phyloP scores from a whole-genome alignment of 805 yeast genomes.

The Candida odintsovae region DNA sequence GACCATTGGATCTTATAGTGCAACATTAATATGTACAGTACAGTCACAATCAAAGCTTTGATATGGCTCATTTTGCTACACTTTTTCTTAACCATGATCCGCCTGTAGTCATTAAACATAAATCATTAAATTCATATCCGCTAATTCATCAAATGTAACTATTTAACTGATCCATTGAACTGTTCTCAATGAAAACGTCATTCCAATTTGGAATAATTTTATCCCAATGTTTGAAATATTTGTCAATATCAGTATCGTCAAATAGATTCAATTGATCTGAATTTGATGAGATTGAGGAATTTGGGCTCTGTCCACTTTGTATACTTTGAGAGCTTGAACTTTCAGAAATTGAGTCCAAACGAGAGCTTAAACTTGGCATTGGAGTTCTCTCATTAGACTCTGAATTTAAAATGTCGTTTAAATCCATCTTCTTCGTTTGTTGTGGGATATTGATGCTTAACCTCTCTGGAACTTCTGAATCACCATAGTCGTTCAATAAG shows the following conservation, averaged over 20 bases:
- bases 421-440: conserved; percentile 7
- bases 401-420: conserved; percentile 12
- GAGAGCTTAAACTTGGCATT: not conserved
- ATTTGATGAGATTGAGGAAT: not conserved
- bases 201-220: conserved; percentile 16
- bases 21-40: too few species aligned
- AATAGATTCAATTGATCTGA: not conserved
- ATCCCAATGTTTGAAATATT: conserved; percentile 12
- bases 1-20: too few species aligned
- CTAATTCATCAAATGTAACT: not conserved
- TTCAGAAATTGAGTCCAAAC: not conserved
- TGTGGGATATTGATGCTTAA: conserved; percentile 9
- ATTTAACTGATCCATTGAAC: not conserved
- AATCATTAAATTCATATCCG: not conserved
- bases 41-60: too few species aligned
- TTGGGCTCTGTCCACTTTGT: not conserved
- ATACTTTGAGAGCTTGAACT: not conserved
- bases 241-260: conserved; percentile 8
- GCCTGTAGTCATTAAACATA: not conserved
- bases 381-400: not conserved
- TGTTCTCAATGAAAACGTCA: conserved; percentile 10
- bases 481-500: conserved; percentile 28
- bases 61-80: too few species aligned
- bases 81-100: not conserved
- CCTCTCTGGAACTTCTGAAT: conserved; percentile 24